phyloP scores from a whole-genome alignment of 2,329 filamentous ascomycete species.

The Fusarium globosum region DNA sequence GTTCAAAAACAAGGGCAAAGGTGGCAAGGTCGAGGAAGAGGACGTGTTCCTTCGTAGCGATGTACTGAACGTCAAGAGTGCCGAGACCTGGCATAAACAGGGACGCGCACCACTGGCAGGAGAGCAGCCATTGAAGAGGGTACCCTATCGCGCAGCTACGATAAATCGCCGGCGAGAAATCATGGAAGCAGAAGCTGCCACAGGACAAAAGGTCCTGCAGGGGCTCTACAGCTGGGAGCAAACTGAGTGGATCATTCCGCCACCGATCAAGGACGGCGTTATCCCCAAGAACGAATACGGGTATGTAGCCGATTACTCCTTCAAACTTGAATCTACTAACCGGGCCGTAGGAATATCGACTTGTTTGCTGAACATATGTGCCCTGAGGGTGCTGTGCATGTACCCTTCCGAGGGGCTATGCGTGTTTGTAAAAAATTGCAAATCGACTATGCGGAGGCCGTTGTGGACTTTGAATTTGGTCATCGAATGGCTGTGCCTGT shows the following conservation, averaged over 20 bases:
- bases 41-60: conserved; percentile 84
- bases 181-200: conserved; percentile 82
- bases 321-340: conserved; percentile 33
- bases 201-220: conserved; percentile 85
- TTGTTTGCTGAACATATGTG: conserved; percentile 95
- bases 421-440: conserved; percentile 85
- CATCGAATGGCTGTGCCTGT: conserved; percentile 94
- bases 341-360: conserved; percentile 77
- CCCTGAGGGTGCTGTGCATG: conserved; percentile 82
- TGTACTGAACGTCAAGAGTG: conserved; percentile 86
- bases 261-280: conserved; percentile 82
- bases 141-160: conserved; percentile 92
- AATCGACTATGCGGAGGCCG: conserved; percentile 93
- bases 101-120: conserved; percentile 79
- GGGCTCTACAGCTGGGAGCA: conserved; percentile 86
- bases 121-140: conserved; percentile 82
- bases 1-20: conserved; percentile 81
- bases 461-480: conserved; percentile 96
- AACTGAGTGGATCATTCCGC: conserved; percentile 95
- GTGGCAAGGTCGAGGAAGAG: conserved; percentile 77
- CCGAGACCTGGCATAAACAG: conserved; percentile 98
- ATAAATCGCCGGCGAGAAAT: conserved; percentile 88
- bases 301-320: conserved; percentile 40
- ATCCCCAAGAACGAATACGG: conserved; percentile 96
- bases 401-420: conserved; percentile 80